Evolutionary conservation across 495 filamentous ascomycete genomes (phyloP).

Genomic region (Annulohypoxylon stygium): DNA sequence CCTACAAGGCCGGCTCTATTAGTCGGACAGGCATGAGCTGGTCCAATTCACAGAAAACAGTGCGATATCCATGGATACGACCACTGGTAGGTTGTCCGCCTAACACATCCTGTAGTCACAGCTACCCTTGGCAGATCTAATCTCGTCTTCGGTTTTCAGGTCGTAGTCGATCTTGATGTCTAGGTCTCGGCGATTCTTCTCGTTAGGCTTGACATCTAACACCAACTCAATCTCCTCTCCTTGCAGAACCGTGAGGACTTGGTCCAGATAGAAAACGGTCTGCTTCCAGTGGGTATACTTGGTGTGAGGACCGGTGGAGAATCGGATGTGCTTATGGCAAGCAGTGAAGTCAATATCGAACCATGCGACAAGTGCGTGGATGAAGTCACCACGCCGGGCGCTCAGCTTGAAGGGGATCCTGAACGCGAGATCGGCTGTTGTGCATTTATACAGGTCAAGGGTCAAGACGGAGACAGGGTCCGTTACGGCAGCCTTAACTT

Average conservation of each 20-base stretch:
- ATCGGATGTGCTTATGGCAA: conserved; percentile 87
- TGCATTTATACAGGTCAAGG: conserved; percentile 79
- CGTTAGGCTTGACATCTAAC: conserved; percentile 87
- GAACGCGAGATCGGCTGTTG: conserved; percentile 74
- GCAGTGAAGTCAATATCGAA: conserved; percentile 99
- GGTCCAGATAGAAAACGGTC: conserved; percentile 89
- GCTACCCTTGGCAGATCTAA: conserved; percentile 73
- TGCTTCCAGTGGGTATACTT: conserved; percentile 98
- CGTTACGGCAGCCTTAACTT: conserved; percentile 80
- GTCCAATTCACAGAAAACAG: conserved; percentile 11
- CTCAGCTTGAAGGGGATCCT: conserved; percentile 73
- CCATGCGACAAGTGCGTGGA: conserved; percentile 97
- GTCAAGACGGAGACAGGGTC: conserved; percentile 75
- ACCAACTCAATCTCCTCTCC: conserved; percentile 77
- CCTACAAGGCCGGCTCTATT: conserved; percentile 8
- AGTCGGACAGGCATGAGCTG: not conserved
- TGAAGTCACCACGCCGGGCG: conserved; percentile 84
- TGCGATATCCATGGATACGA: conserved; percentile 7
- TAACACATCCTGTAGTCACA: conserved; percentile 93
- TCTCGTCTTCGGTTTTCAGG: conserved; percentile 79
- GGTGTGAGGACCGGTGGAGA: conserved; percentile 89
- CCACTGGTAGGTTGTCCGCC: not conserved
- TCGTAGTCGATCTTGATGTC: conserved; percentile 90
- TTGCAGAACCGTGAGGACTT: conserved; percentile 85
- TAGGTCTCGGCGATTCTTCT: conserved; percentile 92